phyloP scores from a whole-genome alignment of 139 green algal species.

The Microglena sp. region DNA sequence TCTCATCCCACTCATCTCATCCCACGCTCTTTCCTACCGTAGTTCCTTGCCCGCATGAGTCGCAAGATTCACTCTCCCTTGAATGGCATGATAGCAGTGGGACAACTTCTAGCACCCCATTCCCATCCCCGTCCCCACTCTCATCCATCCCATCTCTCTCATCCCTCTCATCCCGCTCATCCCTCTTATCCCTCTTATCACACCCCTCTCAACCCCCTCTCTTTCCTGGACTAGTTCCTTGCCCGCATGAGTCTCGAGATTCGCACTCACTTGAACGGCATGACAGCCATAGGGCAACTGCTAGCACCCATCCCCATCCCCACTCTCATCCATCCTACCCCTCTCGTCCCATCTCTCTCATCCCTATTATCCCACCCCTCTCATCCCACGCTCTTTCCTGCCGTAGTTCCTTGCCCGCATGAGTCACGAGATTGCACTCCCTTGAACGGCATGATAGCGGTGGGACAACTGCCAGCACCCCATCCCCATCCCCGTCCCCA shows the following conservation, averaged over 20 bases:
- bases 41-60: conserved; percentile 88
- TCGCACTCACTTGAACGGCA: conserved; percentile 87
- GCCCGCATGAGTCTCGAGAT: conserved; percentile 92
- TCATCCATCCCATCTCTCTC: not conserved
- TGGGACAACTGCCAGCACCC: conserved; percentile 75
- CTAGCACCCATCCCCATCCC: too few relatives aligned
- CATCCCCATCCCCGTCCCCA: too few relatives aligned
- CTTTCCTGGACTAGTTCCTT: conserved; percentile 78
- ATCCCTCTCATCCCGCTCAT: not conserved
- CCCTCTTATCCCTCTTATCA: conserved; percentile 76
- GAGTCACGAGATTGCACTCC: conserved; percentile 91
- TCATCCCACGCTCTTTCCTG: too few relatives aligned
- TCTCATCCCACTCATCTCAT: too few relatives aligned
- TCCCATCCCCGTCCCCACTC: not conserved
- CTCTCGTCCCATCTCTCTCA: not conserved
- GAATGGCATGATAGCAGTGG: conserved; percentile 87
- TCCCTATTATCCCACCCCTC: too few relatives aligned
- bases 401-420: conserved; percentile 86
- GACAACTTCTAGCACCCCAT: conserved; percentile 25
- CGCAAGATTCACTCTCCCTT: conserved; percentile 93
- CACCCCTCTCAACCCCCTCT: conserved; percentile 17
- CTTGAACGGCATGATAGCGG: conserved; percentile 87
- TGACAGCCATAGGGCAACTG: conserved; percentile 88
- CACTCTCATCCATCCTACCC: not conserved
- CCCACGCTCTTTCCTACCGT: too few relatives aligned